Evolutionary conservation across 139 green algal genomes (phyloP).

Genomic region (Tetradesmus lagerheimii): DNA sequence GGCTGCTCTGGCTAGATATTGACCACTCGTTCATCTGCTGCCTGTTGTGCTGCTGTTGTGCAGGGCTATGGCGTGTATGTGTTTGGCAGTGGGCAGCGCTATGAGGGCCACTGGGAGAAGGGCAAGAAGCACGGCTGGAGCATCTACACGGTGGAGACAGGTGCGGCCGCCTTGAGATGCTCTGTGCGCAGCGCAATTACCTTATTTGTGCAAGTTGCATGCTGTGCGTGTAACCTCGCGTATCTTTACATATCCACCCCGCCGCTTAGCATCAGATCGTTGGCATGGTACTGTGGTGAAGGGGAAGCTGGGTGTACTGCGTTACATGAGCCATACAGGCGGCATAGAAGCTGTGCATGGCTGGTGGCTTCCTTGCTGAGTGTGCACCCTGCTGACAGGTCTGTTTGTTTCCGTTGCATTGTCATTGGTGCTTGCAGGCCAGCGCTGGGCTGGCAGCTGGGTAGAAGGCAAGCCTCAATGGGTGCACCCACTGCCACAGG

Average conservation of each 20-base stretch:
- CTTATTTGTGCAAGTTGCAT: no score
- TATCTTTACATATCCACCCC: no score
- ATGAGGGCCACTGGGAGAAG: conserved; percentile 75
- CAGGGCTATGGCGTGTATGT: conserved; percentile 76
- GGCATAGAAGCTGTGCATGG: no score
- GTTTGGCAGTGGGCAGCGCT: conserved; percentile 75
- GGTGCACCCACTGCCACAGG: conserved; percentile 61
- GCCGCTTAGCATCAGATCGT: no score
- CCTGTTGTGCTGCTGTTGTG: background rate
- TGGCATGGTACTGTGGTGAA: no score
- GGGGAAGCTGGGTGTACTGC: no score
- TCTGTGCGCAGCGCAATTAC: no score
- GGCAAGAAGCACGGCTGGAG: conserved; percentile 83
- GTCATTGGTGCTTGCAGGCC: conserved; percentile 37
- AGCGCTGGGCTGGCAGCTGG: conserved; percentile 68
- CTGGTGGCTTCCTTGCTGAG: background rate
- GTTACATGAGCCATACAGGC: no score
- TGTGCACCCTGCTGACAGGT: background rate
- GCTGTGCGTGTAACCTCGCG: no score
- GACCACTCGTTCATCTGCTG: background rate
- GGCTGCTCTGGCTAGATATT: background rate
- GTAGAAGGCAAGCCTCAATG: conserved; percentile 68
- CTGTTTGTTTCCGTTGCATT: background rate
- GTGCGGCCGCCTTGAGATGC: background rate
- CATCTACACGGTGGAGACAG: conserved; percentile 73